Evolutionary conservation across 306 rosid species (phyloP).

Genomic region (Mimosa pudica): DNA sequence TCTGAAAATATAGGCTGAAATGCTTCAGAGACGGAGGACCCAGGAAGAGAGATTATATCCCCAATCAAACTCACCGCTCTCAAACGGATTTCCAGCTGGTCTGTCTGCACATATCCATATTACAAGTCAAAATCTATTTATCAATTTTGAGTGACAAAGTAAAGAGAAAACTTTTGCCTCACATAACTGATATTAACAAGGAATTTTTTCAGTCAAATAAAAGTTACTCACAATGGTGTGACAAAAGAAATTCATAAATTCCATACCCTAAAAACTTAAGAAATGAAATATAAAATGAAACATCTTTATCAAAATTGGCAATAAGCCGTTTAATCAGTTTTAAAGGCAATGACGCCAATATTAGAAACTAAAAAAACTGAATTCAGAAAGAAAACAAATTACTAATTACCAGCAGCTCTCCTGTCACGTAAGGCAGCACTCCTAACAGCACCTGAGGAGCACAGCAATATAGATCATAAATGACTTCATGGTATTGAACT

Average conservation of each 20-base stretch:
- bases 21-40: slow-evolving; percentile 70
- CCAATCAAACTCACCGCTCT: slow-evolving; percentile 93
- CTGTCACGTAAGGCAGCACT: slow-evolving; percentile 83
- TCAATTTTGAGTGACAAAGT: slow-evolving; percentile 20
- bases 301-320: slow-evolving; percentile 17
- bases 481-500: slow-evolving; percentile 78
- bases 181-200: slow-evolving; percentile 10
- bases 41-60: slow-evolving; percentile 81
- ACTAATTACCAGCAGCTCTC: slow-evolving; percentile 89
- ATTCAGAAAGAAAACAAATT: slow-evolving; percentile 31
- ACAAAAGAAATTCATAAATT: slow-evolving; percentile 31
- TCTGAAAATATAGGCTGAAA: slow-evolving; percentile 93
- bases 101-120: slow-evolving; percentile 66
- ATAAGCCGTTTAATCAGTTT: slow-evolving; percentile 5
- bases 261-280: neutral
- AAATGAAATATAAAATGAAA: slow-evolving; percentile 24
- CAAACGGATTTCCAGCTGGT: slow-evolving; percentile 89
- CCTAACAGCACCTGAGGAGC: slow-evolving; percentile 86
- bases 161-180: neutral
- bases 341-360: slow-evolving; percentile 8
- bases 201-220: slow-evolving; percentile 1
- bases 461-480: slow-evolving; percentile 87
- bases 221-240: slow-evolving; percentile 13
- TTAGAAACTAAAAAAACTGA: slow-evolving; percentile 25
- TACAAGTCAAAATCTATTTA: slow-evolving; percentile 37